Evolutionary conservation across 768 basidiomycete genomes (phyloP), one percentile per base, ranked within the genome.

Genomic region (Mycena chlorophos): DNA sequence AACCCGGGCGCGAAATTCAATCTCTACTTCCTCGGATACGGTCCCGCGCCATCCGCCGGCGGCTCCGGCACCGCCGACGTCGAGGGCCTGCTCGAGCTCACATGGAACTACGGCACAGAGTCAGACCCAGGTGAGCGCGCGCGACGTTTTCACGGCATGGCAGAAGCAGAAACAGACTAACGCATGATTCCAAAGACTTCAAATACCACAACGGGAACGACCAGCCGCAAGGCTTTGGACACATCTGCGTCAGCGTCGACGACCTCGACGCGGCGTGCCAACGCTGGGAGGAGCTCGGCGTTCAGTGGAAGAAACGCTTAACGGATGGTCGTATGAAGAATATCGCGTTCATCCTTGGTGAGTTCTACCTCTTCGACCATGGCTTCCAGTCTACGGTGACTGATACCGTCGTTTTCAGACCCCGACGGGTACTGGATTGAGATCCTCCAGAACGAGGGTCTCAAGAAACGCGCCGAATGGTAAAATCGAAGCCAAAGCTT

Each of bases 71-170:
- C 54, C 54, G 30, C 40, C 48, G 2, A 22, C 23, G 5, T 4
- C 31, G 51, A 31, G 22, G 88, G 86, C 50, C 73, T 94, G 58
- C 82, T 94, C 54, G 91, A 95, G 69, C 78, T 94, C 40, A 93
- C 89, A 0, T 85, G 89, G 75, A 93, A 94, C 76, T 92, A 93
- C 68, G 91, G 94, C 54, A 91, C 91, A 53, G 96, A 98, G 73
- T 74, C 71, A 51, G 88, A 95, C 68, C 63, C 84, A 49, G n/a
- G n/a, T n/a, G n/a, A n/a, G n/a, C n/a, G n/a, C n/a, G n/a, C n/a
- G n/a, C n/a, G n/a, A n/a, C n/a, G n/a, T n/a, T n/a, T n/a, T n/a
- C n/a, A n/a, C n/a, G n/a, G n/a, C n/a, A n/a, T n/a, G n/a, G n/a
- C n/a, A n/a, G n/a, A n/a, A n/a, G n/a, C n/a, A n/a, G n/a, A n/a